These are phyloP conservation scores for Saccharomyces hybrid DNA, from an alignment of 1,139 yeast species.

Conservation along the genomic window DNA sequence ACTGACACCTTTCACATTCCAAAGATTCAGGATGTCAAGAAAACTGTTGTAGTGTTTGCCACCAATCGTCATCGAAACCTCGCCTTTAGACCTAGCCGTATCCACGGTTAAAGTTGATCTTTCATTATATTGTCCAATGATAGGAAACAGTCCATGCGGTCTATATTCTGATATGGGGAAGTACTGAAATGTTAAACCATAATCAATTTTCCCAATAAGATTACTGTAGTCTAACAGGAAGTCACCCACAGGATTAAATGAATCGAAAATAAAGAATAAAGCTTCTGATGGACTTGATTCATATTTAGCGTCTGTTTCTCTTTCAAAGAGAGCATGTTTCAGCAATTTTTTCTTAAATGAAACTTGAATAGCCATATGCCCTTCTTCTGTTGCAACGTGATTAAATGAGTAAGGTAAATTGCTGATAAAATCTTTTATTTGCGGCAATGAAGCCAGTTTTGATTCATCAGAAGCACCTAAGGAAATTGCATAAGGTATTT, in stretches of 20 bases:
- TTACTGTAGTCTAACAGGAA: not conserved
- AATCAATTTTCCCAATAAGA: constrained; percentile 12
- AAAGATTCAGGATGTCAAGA: constrained; percentile 14
- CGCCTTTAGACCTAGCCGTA: not conserved
- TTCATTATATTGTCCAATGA: constrained; percentile 45
- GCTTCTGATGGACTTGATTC: not conserved
- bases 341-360: not conserved
- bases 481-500: constrained; percentile 67
- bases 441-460: constrained; percentile 13
- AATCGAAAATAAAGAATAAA: constrained; percentile 10
- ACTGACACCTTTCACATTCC: constrained; percentile 35
- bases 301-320: not conserved
- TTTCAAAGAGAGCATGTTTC: not conserved
- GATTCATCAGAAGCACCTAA: constrained; percentile 45
- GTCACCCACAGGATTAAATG: constrained; percentile 3
- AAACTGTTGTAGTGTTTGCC: constrained; percentile 7
- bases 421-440: constrained; percentile 20
- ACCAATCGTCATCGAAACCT: not conserved
- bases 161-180: constrained; percentile 47
- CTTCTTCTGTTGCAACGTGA: constrained; percentile 7
- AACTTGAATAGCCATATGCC: constrained; percentile 5
- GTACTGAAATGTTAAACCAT: constrained; percentile 39
- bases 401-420: constrained; percentile 20
- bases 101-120: constrained; percentile 35
- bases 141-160: constrained; percentile 41